phyloP scores from a whole-genome alignment of 306 rosid genomes.

The Quercus mongolica region DNA sequence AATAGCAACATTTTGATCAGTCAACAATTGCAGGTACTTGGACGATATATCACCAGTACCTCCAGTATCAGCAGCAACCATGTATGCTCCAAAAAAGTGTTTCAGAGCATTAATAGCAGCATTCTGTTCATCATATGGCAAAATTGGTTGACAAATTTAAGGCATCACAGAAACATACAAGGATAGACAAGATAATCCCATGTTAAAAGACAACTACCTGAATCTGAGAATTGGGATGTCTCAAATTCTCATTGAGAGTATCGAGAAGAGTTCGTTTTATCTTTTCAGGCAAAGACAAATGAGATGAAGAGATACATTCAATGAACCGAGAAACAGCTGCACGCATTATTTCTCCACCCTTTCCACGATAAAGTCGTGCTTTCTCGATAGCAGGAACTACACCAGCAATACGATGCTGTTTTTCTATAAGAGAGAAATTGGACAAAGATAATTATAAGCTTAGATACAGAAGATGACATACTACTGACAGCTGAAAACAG shows the following conservation, averaged over 20 bases:
- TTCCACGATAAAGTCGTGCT: conserved; percentile 94
- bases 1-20: conserved; percentile 78
- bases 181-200: conserved; percentile 1
- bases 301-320: conserved; percentile 64
- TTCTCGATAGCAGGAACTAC: conserved; percentile 84
- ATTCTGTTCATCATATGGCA: conserved; percentile 45
- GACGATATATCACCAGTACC: conserved; percentile 44
- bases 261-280: conserved; percentile 70
- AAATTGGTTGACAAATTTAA: conserved; percentile 13
- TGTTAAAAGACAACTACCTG: conserved; percentile 55
- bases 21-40: conserved; percentile 72
- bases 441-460: background rate
- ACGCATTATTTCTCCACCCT: conserved; percentile 99
- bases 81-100: conserved; percentile 64
- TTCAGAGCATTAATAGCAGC: conserved; percentile 78
- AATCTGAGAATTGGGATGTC: conserved; percentile 95
- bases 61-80: conserved; percentile 43
- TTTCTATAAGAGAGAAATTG: conserved; percentile 49
- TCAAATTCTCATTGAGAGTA: conserved; percentile 81
- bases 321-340: conserved; percentile 88
- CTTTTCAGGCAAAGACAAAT: conserved; percentile 61
- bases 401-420: conserved; percentile 66
- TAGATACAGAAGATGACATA: background rate
- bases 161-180: conserved; percentile 10
- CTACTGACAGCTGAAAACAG: background rate